Evolutionary conservation across 176 grass and related monocot species (phyloP).

Genomic region (Avena atlantica): DNA sequence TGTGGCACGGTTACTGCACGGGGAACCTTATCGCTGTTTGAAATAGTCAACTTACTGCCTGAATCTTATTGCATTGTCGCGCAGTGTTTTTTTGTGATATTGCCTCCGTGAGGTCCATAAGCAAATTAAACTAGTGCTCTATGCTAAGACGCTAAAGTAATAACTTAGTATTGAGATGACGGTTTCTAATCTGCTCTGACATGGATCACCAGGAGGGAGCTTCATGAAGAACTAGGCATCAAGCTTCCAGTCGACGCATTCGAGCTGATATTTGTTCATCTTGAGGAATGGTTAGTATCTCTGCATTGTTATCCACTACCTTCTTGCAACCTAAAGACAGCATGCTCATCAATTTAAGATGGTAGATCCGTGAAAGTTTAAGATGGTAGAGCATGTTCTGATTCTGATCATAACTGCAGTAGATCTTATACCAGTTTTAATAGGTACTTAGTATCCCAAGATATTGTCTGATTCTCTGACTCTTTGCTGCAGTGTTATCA

Average conservation of each 20-base stretch:
- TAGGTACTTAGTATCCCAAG: background rate
- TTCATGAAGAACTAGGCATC: constrained; percentile 91
- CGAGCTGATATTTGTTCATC: constrained; percentile 80
- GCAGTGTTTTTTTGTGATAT: background rate
- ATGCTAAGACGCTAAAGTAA: too few relatives aligned
- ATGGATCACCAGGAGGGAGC: constrained; percentile 78
- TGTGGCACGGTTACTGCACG: background rate
- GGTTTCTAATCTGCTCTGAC: constrained; percentile 26
- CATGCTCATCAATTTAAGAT: constrained; percentile 25
- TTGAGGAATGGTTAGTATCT: constrained; percentile 75
- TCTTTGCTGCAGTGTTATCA: constrained; percentile 71
- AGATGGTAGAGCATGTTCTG: constrained; percentile 24
- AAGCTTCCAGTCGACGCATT: constrained; percentile 90
- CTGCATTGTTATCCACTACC: constrained; percentile 5
- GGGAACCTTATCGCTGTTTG: background rate
- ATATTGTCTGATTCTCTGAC: background rate
- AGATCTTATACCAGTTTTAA: constrained; percentile 16
- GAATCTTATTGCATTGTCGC: background rate
- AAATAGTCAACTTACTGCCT: background rate
- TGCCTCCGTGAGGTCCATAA: background rate
- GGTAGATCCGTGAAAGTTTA: background rate
- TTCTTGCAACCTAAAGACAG: constrained; percentile 15
- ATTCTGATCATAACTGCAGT: constrained; percentile 19
- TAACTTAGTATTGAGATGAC: background rate
- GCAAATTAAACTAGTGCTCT: too few relatives aligned